Evolutionary conservation across 192 early-diverging fungal species (phyloP).

Genomic region (Backusella circina): DNA sequence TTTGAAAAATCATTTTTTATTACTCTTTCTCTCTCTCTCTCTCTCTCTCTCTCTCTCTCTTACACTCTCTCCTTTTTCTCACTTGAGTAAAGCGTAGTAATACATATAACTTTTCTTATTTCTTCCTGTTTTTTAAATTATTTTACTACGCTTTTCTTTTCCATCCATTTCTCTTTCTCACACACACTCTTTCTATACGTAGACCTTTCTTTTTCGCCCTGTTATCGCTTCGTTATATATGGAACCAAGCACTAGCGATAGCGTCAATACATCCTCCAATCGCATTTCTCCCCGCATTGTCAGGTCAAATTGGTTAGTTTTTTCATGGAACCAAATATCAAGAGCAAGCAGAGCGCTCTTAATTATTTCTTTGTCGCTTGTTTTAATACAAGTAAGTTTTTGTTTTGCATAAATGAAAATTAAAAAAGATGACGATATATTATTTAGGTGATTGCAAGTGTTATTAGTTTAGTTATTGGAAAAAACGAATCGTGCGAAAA

Average conservation of each 20-base stretch:
- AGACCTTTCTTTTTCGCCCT: neutral
- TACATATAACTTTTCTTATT: neutral
- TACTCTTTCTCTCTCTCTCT: neutral
- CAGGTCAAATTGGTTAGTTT: neutral
- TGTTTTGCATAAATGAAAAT: neutral
- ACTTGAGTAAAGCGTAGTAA: neutral
- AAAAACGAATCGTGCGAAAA: slow-evolving; percentile 17
- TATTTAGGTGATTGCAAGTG: slow-evolving; percentile 8
- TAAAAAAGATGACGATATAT: neutral
- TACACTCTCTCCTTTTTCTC: neutral
- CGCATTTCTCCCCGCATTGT: neutral
- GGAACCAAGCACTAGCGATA: neutral
- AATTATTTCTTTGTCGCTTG: neutral
- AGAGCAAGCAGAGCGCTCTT: neutral
- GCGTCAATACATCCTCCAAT: neutral
- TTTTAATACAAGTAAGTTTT: slow-evolving; percentile 15
- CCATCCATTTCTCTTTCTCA: neutral
- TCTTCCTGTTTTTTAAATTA: neutral
- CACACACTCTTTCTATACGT: neutral
- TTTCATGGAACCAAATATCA: slow-evolving; percentile 11
- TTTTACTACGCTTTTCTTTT: neutral
- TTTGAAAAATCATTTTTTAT: neutral
- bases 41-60: neutral
- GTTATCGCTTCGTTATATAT: neutral
- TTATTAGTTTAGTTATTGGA: slow-evolving; percentile 12